Percentiles rank a stretch among this genome's conserved stretches.
Conservation (phyloP, 495 filamentous ascomycete genomes). For the Trichocladium uniseriatum region DNA sequence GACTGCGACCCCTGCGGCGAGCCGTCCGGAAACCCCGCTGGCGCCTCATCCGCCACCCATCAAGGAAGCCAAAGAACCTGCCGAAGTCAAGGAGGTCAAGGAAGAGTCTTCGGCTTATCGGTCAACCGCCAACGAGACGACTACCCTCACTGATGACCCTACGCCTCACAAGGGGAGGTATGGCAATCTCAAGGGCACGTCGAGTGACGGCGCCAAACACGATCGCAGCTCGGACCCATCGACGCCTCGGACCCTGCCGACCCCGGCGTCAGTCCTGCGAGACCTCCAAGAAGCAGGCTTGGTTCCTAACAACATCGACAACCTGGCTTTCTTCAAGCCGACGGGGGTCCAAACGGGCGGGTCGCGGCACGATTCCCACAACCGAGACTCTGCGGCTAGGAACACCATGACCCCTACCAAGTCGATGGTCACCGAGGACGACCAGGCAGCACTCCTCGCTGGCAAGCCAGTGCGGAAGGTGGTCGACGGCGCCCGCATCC, state of each 20-base stretch:
- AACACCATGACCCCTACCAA: slow-evolving; percentile 30
- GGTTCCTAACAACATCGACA: slow-evolving; percentile 18
- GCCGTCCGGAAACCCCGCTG: slow-evolving; percentile 29
- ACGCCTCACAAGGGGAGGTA: slow-evolving; percentile 6
- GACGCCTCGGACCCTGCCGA: slow-evolving; percentile 22
- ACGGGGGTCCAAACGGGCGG: slow-evolving; percentile 13
- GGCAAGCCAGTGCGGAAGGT: slow-evolving; percentile 44
- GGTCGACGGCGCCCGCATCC: slow-evolving; percentile 41
- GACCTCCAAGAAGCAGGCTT: slow-evolving; percentile 23
- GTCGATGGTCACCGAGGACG: slow-evolving; percentile 43
- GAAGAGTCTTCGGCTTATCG: slow-evolving; percentile 26
- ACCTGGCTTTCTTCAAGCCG: slow-evolving; percentile 31
- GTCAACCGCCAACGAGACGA: slow-evolving; percentile 27
- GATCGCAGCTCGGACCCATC: slow-evolving; percentile 1
- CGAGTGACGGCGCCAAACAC: neutral
- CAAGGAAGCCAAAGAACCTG: slow-evolving; percentile 26
- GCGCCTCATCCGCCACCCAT: slow-evolving; percentile 23
- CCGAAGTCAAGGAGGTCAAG: slow-evolving; percentile 23
- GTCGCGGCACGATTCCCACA: slow-evolving; percentile 13
- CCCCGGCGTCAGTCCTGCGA: slow-evolving; percentile 27
- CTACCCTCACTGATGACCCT: slow-evolving; percentile 22
- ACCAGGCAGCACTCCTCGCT: slow-evolving; percentile 38
- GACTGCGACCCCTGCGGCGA: slow-evolving; percentile 26
- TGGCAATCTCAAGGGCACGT: slow-evolving; percentile 10
- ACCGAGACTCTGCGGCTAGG: slow-evolving; percentile 6